Evolutionary conservation across 805 yeast genomes (phyloP), one percentile per base, ranked within the genome.

Genomic region (Suhomyces xylopsoci): DNA sequence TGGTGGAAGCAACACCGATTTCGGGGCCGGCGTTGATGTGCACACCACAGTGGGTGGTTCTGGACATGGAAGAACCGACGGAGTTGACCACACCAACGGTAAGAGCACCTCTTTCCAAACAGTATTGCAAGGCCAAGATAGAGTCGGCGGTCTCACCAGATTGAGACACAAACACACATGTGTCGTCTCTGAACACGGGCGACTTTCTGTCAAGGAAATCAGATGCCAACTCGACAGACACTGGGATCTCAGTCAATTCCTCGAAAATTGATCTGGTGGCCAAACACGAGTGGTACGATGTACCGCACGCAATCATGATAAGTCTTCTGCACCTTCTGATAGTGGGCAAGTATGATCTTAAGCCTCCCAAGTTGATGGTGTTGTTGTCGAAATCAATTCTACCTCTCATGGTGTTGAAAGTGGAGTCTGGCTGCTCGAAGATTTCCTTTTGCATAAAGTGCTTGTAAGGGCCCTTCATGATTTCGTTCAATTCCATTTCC

Each of bases 1-100:
- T 94, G 47, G 99, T 94, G 10, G 97, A 91, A 9, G 99, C 99
- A 61, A 94, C 99, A 72, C 99, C 98, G 58, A 94, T 94, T 76
- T 94, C 99, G 45, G 99, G 99, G 59, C 99, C 99, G 47, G 99
- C 99, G 68, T 94, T 94, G 69, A 94, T 92, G 71, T 94, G 99
- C 52, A 94, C 97, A 83, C 99, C 99, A 79, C 99, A 94, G 73
- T 92, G 96, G 20, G 99, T 94, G 66, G 85, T 91, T 76, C 99
- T 86, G 6, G 98, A 93, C 71, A 94, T 90, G 42, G 94, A 84
- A 5, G 99, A 94, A 66, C 99, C 99, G 43, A 94, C 99, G 60
- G 92, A 82, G 79, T 94, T 94, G 57, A 94, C 99, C 65, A 94
- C 89, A 76, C 99, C 99, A 53, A 94, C 94, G 26, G 97, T 91